phyloP scores from a whole-genome alignment of 1,139 yeast genomes.

The Taiozyma sp. region DNA sequence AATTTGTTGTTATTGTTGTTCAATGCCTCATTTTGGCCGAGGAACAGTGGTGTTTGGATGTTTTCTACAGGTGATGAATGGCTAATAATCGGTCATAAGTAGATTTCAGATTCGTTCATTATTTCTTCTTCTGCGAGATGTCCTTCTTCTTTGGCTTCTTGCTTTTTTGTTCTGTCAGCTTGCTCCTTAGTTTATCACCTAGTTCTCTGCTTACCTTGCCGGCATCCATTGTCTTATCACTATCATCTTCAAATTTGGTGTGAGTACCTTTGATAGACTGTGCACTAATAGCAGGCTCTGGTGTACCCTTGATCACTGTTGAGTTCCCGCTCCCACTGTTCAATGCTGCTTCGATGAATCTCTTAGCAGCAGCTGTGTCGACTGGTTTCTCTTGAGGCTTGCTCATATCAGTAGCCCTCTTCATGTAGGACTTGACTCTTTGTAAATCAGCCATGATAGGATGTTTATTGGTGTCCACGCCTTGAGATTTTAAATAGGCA shows the following conservation, averaged over 20 bases:
- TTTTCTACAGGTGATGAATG: not conserved
- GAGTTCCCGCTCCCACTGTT: constrained; percentile 26
- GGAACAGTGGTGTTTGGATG: not conserved
- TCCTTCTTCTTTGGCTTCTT: constrained; percentile 5
- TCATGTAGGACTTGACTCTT: constrained; percentile 68
- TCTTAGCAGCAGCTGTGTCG: constrained; percentile 33
- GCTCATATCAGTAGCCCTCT: constrained; percentile 40
- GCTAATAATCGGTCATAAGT: not conserved
- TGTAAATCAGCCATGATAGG: constrained; percentile 67
- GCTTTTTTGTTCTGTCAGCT: not conserved
- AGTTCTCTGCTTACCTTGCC: constrained; percentile 1
- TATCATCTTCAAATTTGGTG: constrained; percentile 38
- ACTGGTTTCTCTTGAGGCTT: constrained; percentile 14
- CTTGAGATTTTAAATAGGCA: constrained; percentile 58
- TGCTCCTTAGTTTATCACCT: constrained; percentile 10
- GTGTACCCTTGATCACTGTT: constrained; percentile 32
- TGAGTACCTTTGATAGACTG: constrained; percentile 57
- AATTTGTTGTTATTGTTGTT: not conserved
- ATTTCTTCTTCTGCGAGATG: constrained; percentile 3
- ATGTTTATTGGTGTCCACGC: constrained; percentile 53
- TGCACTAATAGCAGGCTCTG: constrained; percentile 54
- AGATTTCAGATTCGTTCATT: not conserved
- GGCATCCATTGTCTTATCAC: constrained; percentile 1
- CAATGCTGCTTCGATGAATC: constrained; percentile 41
- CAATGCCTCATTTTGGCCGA: not conserved